These are phyloP conservation scores for Dendrostoma leiphaemia DNA, from an alignment of 2,329 filamentous ascomycete species.

Conservation along the genomic window DNA sequence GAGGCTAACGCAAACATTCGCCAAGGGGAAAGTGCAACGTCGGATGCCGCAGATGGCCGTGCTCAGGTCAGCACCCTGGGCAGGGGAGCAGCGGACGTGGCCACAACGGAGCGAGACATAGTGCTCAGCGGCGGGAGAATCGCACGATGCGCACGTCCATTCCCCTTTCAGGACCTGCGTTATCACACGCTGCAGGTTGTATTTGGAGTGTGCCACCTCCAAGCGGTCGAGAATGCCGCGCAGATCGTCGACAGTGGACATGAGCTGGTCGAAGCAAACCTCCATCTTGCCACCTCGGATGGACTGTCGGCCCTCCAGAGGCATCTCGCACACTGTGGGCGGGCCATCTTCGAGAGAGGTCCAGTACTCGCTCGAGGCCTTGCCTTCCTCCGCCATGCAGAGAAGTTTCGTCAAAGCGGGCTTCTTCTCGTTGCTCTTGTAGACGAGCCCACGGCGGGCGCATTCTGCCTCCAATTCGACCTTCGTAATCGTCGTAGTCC, in stretches of 20 bases:
- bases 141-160: conserved; percentile 12
- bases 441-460: conserved; percentile 7
- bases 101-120: conserved; percentile 14
- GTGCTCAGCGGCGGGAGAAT: too few species aligned
- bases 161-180: background rate
- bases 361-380: conserved; percentile 13
- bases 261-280: conserved; percentile 14
- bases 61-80: background rate
- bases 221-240: conserved; percentile 1
- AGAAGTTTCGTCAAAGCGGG: conserved; percentile 3
- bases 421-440: background rate
- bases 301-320: conserved; percentile 4
- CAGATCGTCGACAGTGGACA: conserved; percentile 9
- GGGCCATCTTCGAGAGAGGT: conserved; percentile 11
- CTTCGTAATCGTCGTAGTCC: background rate
- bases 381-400: background rate
- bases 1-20: conserved; percentile 13
- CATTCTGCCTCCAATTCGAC: conserved; percentile 15
- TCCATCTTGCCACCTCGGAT: conserved; percentile 17
- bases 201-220: conserved; percentile 4
- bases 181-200: conserved; percentile 11
- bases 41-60: conserved; percentile 1
- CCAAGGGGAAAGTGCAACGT: conserved; percentile 7
- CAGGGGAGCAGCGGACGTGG: conserved; percentile 8
- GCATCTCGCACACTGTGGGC: background rate